phyloP scores from a whole-genome alignment of 768 basidiomycete species.

The Tubosaeta sp. region DNA sequence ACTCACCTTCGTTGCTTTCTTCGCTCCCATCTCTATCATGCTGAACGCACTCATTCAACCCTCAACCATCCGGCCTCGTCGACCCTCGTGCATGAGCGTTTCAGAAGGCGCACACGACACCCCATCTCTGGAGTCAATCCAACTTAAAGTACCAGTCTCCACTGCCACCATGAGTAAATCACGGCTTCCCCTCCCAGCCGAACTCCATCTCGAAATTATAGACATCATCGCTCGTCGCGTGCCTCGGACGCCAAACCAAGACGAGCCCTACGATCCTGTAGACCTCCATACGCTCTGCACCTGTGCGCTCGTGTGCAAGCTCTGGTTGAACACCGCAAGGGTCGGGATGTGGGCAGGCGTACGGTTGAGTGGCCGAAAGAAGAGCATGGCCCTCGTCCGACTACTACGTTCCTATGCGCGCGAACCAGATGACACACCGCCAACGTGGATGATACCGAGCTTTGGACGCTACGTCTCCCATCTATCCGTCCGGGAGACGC shows the following conservation, averaged over 20 bases:
- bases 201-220: slow-evolving; percentile 29
- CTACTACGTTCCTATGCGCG: slow-evolving; percentile 17
- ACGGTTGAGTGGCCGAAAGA: slow-evolving; percentile 16
- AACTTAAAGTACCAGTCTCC: background rate
- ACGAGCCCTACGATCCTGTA: slow-evolving; percentile 11
- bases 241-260: slow-evolving; percentile 2
- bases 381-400: slow-evolving; percentile 18
- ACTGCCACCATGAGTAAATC: slow-evolving; percentile 5
- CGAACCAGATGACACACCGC: slow-evolving; percentile 24
- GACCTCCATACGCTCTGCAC: slow-evolving; percentile 19
- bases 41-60: slow-evolving; percentile 6
- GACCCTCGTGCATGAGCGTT: slow-evolving; percentile 2
- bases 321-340: slow-evolving; percentile 26
- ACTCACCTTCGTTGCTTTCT: slow-evolving; percentile 5
- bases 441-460: slow-evolving; percentile 42
- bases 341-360: slow-evolving; percentile 21
- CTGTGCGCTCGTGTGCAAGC: slow-evolving; percentile 30
- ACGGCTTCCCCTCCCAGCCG: slow-evolving; percentile 21
- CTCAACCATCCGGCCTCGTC: slow-evolving; percentile 1
- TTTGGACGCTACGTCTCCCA: slow-evolving; percentile 49
- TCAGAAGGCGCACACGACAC: background rate
- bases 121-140: background rate
- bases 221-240: slow-evolving; percentile 21
- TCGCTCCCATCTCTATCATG: slow-evolving; percentile 11
- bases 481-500: slow-evolving; percentile 28